Base-by-base conservation (phyloP, 2,329 filamentous ascomycete genomes). In the Lizonia empirigonia region DNA sequence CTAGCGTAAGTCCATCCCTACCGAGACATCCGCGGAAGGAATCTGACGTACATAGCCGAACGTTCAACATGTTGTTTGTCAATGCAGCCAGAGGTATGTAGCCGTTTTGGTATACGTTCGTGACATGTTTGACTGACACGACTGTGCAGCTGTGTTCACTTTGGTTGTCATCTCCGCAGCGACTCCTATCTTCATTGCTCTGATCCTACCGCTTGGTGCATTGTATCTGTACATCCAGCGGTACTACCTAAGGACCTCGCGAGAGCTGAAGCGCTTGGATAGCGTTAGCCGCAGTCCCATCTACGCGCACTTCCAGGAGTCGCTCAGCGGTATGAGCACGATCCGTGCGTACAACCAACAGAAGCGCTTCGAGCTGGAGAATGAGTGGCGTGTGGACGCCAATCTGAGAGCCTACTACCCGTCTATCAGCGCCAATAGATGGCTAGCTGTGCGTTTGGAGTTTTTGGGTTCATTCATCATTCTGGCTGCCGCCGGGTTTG, bases 251-350 rank as follows among this genome's bases (percentile, higher is more conserved):
- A 85, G 92, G 56, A 97, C 94, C 12, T 99, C 94, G 52, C 89
- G 95, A 58, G 95, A 99, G 77, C 82, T 99, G 59, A 99, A 99
- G 80, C 85, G 94, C 59, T 81, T 99, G 52, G 94, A 99, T 75
- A 97, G 92, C 71, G 88, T 97, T 62, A 96, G 89, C 71, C 87
- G 91, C 65, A 97, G 92, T 72, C 95, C 95, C 20, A 96, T 99
- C 65, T 99, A 92, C 73, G 94, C 94, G 6, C 95, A 99, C 74
- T 99, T 99, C 78, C 94, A 99, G 71, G 95, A 99, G 76, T 95
- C 91, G 1, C 83, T 99, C 8, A 93, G 91, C 55, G 94, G 94
- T 34, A 88, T 97, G 69, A 90, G 90, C 53, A 99, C 94, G 9
- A 97, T 99, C 68, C 89, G 95, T 60, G 95, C 94, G 27, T 99